Conservation (phyloP, 306 rosid genomes). For the Psophocarpus tetragonolobus region DNA sequence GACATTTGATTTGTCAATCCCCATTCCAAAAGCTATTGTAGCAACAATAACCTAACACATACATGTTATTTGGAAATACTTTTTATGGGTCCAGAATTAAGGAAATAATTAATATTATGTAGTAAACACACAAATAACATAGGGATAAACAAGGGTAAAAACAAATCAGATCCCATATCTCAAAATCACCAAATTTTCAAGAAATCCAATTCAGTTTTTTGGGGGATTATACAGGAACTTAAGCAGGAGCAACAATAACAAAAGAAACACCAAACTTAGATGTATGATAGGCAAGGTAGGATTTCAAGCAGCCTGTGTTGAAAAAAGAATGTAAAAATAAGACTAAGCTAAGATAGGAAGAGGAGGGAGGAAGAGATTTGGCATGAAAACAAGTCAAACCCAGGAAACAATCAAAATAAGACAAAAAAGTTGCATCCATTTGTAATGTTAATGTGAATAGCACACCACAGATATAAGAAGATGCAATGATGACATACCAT, state of each 20-base stretch:
- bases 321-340: neutral
- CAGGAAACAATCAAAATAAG: neutral
- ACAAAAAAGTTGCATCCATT: neutral
- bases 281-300: neutral
- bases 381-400: neutral
- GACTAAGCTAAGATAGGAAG: neutral
- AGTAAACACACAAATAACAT: neutral
- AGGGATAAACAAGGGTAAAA: neutral
- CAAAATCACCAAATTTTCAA: neutral
- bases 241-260: neutral
- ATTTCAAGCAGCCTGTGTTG: neutral
- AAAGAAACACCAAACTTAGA: slow-evolving; percentile 1
- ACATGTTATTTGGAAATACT: neutral
- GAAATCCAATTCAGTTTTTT: neutral
- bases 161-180: slow-evolving; percentile 5
- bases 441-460: neutral
- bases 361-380: neutral
- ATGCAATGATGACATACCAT: neutral
- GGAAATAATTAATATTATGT: neutral
- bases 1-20: slow-evolving; percentile 89
- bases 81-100: slow-evolving; percentile 16
- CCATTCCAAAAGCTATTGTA: slow-evolving; percentile 98
- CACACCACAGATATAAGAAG: neutral
- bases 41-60: slow-evolving; percentile 83
- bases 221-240: slow-evolving; percentile 6